A percentile compares a stretch with the other conserved stretches of the same genome.
Evolutionary conservation across 306 rosid genomes (phyloP).

Genomic region (Cercis canadensis): DNA sequence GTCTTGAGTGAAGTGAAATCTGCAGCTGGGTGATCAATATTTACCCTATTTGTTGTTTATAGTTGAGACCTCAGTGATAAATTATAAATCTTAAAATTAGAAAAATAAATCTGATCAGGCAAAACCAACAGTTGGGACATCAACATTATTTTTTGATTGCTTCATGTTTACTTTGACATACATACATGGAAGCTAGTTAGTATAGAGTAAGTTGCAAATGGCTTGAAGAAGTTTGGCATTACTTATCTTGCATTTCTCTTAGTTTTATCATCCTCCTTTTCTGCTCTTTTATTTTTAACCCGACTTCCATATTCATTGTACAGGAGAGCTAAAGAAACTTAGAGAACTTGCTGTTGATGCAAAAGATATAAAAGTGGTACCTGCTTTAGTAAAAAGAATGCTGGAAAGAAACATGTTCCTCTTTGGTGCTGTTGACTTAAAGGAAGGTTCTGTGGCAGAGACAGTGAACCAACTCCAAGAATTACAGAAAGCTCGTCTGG

Average conservation of each 20-base stretch:
- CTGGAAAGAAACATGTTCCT: constrained; percentile 74
- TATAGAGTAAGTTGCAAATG: too few species aligned
- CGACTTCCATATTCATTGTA: constrained; percentile 20
- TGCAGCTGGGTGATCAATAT: too few species aligned
- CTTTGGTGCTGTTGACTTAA: constrained; percentile 74
- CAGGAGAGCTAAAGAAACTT: constrained; percentile 80
- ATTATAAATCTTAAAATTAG: too few species aligned
- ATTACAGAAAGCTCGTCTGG: constrained; percentile 72
- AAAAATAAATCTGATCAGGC: too few species aligned
- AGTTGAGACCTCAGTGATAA: too few species aligned
- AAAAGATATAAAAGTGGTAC: constrained; percentile 54
- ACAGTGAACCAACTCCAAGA: constrained; percentile 73
- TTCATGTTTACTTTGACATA: too few species aligned
- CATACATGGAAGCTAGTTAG: too few species aligned
- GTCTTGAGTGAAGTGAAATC: too few species aligned
- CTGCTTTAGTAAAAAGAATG: constrained; percentile 69
- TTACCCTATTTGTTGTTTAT: too few species aligned
- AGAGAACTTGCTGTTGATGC: constrained; percentile 63
- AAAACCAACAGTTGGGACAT: too few species aligned
- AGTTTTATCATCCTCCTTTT: neutral
- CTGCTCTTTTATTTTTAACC: neutral
- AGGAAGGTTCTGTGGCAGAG: constrained; percentile 60
- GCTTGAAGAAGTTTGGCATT: too few species aligned
- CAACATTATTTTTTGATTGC: too few species aligned
- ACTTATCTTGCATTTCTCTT: neutral